Percentiles rank a stretch among this genome's conserved stretches.
These are phyloP conservation scores for Ceriops tagal DNA, from an alignment of 345 rosid genomes.

Conservation along the genomic window DNA sequence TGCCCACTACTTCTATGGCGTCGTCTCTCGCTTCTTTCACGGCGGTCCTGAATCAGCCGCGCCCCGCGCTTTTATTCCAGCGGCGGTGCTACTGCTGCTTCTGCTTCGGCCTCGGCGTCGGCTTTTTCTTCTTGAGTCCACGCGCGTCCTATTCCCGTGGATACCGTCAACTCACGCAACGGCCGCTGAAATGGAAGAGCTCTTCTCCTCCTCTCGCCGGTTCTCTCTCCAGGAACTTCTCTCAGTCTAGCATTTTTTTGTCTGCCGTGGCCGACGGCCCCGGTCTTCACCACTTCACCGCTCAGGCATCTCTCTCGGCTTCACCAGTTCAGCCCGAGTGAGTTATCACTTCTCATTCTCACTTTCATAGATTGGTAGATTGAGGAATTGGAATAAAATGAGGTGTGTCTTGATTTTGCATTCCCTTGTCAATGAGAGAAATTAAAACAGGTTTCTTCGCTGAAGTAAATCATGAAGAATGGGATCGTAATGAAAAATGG, in stretches of 20 bases:
- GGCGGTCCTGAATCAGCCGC: constrained; percentile 42
- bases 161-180: constrained; percentile 22
- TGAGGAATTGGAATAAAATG: neutral
- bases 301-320: constrained; percentile 41
- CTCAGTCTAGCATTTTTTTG: constrained; percentile 30
- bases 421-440: neutral
- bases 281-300: constrained; percentile 55
- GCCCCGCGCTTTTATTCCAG: constrained; percentile 39
- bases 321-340: constrained; percentile 50
- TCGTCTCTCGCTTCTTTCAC: constrained; percentile 63
- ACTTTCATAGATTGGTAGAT: neutral
- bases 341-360: constrained; percentile 17
- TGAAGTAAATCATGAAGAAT: too few species aligned
- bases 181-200: constrained; percentile 15
- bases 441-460: too few species aligned
- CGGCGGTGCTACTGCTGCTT: constrained; percentile 31
- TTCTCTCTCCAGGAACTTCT: constrained; percentile 45
- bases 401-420: neutral
- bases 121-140: constrained; percentile 34
- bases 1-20: constrained; percentile 38
- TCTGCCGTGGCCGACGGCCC: constrained; percentile 40
- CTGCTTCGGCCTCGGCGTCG: constrained; percentile 15
- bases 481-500: too few species aligned
- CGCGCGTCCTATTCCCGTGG: constrained; percentile 20
- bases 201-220: constrained; percentile 38